A percentile compares a stretch with the other conserved stretches of the same genome.
Evolutionary conservation across 805 yeast genomes (phyloP).

Genomic region (Kodamaea nitidulidarum): DNA sequence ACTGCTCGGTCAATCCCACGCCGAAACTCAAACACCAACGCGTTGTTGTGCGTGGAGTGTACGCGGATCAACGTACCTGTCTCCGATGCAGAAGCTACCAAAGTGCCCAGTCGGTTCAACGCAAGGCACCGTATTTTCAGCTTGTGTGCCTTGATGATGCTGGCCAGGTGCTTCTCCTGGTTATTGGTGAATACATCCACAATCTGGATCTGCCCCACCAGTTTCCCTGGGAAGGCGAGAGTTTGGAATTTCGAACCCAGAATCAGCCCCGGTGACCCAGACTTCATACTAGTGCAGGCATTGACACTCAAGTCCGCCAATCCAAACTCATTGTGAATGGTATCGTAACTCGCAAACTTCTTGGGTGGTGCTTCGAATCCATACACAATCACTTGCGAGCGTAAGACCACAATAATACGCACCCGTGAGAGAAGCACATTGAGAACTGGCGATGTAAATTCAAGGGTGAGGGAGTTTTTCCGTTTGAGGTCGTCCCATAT

Average conservation of each 20-base stretch:
- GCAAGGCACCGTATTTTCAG: conserved; percentile 60
- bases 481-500: conserved; percentile 91
- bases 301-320: conserved; percentile 52
- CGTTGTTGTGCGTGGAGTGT: conserved; percentile 64
- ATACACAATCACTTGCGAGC: conserved; percentile 65
- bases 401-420: conserved; percentile 68
- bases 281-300: conserved; percentile 2
- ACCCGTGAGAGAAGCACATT: conserved; percentile 73
- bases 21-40: conserved; percentile 76
- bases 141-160: conserved; percentile 76
- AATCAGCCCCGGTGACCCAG: conserved; percentile 9
- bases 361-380: conserved; percentile 80
- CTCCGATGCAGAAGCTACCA: conserved; percentile 77
- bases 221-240: conserved; percentile 74
- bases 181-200: conserved; percentile 69
- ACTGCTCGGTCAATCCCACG: conserved; percentile 85
- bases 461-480: conserved; percentile 66
- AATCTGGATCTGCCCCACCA: conserved; percentile 73
- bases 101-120: conserved; percentile 56
- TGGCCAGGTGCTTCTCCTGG: conserved; percentile 57
- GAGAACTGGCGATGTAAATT: conserved; percentile 71
- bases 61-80: conserved; percentile 78
- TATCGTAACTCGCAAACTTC: conserved; percentile 59
- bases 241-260: conserved; percentile 38
- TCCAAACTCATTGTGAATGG: conserved; percentile 59